These are phyloP conservation scores for Kodamaea anthophila DNA, from an alignment of 1,139 yeast species.

Conservation along the genomic window DNA sequence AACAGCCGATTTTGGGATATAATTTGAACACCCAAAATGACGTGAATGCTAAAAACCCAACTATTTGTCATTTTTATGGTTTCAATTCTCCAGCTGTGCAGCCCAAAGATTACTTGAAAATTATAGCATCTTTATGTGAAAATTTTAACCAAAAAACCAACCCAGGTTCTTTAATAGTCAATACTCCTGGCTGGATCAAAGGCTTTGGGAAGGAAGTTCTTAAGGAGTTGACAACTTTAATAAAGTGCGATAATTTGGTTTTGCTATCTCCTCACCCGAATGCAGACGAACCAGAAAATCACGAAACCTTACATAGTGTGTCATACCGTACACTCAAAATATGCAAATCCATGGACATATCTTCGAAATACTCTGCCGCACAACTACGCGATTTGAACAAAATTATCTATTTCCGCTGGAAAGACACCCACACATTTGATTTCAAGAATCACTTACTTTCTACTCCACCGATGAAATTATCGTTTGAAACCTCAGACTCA, in stretches of 20 bases:
- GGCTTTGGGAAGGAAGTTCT: conserved; percentile 77
- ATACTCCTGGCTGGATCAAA: conserved; percentile 92
- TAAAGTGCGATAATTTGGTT: conserved; percentile 53
- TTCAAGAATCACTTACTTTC: conserved; percentile 43
- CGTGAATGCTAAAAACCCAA: too few species aligned
- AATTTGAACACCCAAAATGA: too few species aligned
- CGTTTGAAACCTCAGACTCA: conserved; percentile 25
- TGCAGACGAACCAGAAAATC: conserved; percentile 17
- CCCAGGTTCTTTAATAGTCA: conserved; percentile 52
- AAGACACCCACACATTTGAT: conserved; percentile 25
- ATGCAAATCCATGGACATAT: conserved; percentile 25
- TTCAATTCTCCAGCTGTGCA: conserved; percentile 66
- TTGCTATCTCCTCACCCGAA: conserved; percentile 21
- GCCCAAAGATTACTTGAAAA: conserved; percentile 50
- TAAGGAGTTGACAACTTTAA: conserved; percentile 36
- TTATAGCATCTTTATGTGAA: conserved; percentile 39
- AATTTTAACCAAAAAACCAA: conserved; percentile 23
- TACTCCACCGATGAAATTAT: conserved; percentile 43
- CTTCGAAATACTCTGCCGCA: conserved; percentile 40
- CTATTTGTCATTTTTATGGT: conserved; percentile 58
- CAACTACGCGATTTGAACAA: conserved; percentile 49
- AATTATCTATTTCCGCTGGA: conserved; percentile 49
- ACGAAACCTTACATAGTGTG: conserved; percentile 20
- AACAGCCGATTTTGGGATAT: conserved; percentile 26
- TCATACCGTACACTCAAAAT: conserved; percentile 15